Conservation (phyloP, 2,329 filamentous ascomycete genomes). For the Pseudomassariella vexata region DNA sequence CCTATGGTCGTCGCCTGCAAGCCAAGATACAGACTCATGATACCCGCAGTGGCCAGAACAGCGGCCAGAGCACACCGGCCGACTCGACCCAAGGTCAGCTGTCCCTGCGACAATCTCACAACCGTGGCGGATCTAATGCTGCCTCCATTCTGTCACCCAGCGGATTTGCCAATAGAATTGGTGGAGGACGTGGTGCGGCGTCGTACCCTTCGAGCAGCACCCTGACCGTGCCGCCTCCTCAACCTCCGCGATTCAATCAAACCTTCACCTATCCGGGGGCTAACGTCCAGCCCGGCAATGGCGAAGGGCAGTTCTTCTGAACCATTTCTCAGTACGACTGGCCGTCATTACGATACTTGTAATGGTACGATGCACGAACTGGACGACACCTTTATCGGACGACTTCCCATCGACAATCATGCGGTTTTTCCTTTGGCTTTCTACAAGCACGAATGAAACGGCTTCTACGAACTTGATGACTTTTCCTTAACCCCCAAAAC, state of each 20-base stretch:
- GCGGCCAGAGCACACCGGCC: slow-evolving; percentile 45
- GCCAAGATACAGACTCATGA: slow-evolving; percentile 72
- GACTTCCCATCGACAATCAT: slow-evolving; percentile 12
- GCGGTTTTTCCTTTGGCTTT: slow-evolving; percentile 16
- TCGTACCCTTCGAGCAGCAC: slow-evolving; percentile 26
- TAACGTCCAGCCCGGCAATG: slow-evolving; percentile 12
- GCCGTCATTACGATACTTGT: slow-evolving; percentile 15
- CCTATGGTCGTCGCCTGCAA: slow-evolving; percentile 89
- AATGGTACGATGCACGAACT: slow-evolving; percentile 25
- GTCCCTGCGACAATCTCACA: slow-evolving; percentile 37
- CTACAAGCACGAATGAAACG: slow-evolving; percentile 23
- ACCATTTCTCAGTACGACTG: slow-evolving; percentile 9
- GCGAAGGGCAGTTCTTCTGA: slow-evolving; percentile 24
- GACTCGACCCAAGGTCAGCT: slow-evolving; percentile 51
- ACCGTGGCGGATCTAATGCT: slow-evolving; percentile 15
- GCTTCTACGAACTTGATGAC: slow-evolving; percentile 25
- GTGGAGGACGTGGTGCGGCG: slow-evolving; percentile 27
- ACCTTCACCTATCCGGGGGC: slow-evolving; percentile 21
- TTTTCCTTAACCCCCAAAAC: slow-evolving; percentile 11
- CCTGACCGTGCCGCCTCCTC: slow-evolving; percentile 26
- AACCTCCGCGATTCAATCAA: slow-evolving; percentile 21
- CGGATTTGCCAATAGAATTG: slow-evolving; percentile 10
- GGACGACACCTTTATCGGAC: slow-evolving; percentile 16
- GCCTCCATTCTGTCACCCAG: slow-evolving; percentile 3
- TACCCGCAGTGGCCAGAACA: slow-evolving; percentile 34